These are phyloP conservation scores for Triadica sebifera DNA, from an alignment of 345 rosid species.

Conservation along the genomic window DNA sequence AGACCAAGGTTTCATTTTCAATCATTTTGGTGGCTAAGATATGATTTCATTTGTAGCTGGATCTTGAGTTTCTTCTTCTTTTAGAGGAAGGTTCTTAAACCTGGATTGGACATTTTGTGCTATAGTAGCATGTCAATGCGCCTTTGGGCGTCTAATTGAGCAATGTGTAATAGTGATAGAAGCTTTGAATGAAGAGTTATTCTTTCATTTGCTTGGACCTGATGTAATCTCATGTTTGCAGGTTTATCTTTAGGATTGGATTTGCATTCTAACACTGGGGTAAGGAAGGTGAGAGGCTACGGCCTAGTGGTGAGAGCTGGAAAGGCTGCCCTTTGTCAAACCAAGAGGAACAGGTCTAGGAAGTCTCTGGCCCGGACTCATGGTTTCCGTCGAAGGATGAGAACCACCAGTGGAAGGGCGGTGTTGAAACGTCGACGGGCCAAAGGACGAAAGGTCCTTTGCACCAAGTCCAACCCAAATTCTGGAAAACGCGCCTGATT, in stretches of 20 bases:
- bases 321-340: constrained; percentile 75
- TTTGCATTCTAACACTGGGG: constrained; percentile 37
- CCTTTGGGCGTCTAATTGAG: too few species aligned
- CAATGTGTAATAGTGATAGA: not conserved
- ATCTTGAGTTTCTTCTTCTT: not conserved
- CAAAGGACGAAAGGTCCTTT: constrained; percentile 84
- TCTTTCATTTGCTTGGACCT: not conserved
- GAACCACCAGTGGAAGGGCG: constrained; percentile 88
- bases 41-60: constrained; percentile 1
- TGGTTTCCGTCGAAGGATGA: constrained; percentile 85
- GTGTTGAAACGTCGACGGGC: constrained; percentile 82
- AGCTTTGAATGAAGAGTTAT: not conserved
- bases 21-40: not conserved
- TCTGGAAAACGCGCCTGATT: constrained; percentile 59
- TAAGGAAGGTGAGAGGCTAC: constrained; percentile 36
- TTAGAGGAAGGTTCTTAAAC: not conserved
- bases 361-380: constrained; percentile 94
- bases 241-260: constrained; percentile 66
- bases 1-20: not conserved
- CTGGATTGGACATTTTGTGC: not conserved
- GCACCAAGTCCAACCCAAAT: constrained; percentile 82
- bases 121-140: too few species aligned
- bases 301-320: constrained; percentile 90
- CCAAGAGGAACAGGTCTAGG: constrained; percentile 86
- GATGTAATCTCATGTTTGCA: constrained; percentile 26